Evolutionary conservation across 345 rosid genomes (phyloP), one percentile per base, ranked within the genome.

Genomic region (Aquilaria yunnanensis): DNA sequence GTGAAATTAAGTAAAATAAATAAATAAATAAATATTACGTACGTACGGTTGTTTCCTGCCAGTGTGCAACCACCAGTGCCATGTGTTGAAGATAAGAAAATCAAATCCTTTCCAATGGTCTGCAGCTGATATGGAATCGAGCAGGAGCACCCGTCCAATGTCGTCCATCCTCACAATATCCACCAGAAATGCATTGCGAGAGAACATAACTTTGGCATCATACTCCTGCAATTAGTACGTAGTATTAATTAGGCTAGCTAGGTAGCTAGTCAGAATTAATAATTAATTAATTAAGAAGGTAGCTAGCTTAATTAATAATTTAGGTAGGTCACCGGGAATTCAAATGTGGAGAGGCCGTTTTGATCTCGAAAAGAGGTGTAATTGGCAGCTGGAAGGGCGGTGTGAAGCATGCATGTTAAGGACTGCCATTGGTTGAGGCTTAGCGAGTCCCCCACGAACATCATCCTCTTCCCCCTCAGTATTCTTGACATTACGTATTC

Each of bases 41-140:
- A 16, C 77, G 47, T 74, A 92, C 86, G 90, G 86, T 68, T 92
- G 98, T 62, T 92, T 89, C 60, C 83, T 69, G 23, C 76, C 87
- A 0, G 82, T 75, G 66, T 92, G 98, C 62, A 84, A 88, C 98
- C 98, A 92, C 98, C 96, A 92, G 55, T 91, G 97, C 97, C 97
- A 91, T 1, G 93, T 60, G 51, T 92, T 74, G 74, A 89, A 92
- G 57, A 92, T 31, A 74, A 92, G 62, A 33, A 80, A 70, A 65
- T 89, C 88, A 23, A 62, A 76, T 0, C 63, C 75, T 65, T 65
- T 74, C 98, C 96, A 92, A 5, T 76, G 43, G 7, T 70, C 54
- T 30, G 81, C 90, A 43, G 77, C 62, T 34, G 74, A 56, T 59
- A 89, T 84, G 1, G 98, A 85, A 53, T 80, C 69, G 0, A 85